These are phyloP conservation scores for Silene uniflora DNA, from an alignment of 148 eudicot species.

Conservation along the genomic window DNA sequence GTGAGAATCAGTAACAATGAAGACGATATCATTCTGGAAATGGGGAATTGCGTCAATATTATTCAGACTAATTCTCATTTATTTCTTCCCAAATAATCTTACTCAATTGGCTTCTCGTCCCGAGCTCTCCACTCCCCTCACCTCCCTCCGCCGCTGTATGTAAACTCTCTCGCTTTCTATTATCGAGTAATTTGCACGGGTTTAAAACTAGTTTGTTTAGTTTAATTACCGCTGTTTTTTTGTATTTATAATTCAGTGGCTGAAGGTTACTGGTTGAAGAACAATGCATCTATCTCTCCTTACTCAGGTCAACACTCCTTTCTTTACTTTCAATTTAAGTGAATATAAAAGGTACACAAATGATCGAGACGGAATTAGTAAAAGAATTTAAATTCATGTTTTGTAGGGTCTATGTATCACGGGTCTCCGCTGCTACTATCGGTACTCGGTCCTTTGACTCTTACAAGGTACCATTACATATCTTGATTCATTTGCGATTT, in stretches of 20 bases:
- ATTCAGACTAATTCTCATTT: slow-evolving; percentile 55
- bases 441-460: slow-evolving; percentile 85
- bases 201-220: too few species aligned
- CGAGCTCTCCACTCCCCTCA: slow-evolving; percentile 90
- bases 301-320: slow-evolving; percentile 52
- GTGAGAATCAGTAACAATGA: background rate
- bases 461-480: slow-evolving; percentile 34
- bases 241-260: slow-evolving; percentile 45
- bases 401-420: slow-evolving; percentile 91
- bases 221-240: background rate
- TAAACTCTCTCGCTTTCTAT: slow-evolving; percentile 14
- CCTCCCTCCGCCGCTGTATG: slow-evolving; percentile 94
- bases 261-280: slow-evolving; percentile 95
- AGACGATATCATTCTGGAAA: slow-evolving; percentile 46
- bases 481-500: background rate
- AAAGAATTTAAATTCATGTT: background rate
- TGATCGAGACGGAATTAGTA: too few species aligned
- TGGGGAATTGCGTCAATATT: slow-evolving; percentile 60
- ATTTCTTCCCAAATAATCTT: slow-evolving; percentile 54
- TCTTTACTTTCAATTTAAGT: too few species aligned
- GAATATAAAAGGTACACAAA: too few species aligned
- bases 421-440: slow-evolving; percentile 88
- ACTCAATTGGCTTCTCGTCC: slow-evolving; percentile 61
- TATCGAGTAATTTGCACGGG: too few species aligned
- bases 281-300: slow-evolving; percentile 75